Conservation (phyloP, 1,139 yeast species). For the Kluyveromyces marxianus region DNA sequence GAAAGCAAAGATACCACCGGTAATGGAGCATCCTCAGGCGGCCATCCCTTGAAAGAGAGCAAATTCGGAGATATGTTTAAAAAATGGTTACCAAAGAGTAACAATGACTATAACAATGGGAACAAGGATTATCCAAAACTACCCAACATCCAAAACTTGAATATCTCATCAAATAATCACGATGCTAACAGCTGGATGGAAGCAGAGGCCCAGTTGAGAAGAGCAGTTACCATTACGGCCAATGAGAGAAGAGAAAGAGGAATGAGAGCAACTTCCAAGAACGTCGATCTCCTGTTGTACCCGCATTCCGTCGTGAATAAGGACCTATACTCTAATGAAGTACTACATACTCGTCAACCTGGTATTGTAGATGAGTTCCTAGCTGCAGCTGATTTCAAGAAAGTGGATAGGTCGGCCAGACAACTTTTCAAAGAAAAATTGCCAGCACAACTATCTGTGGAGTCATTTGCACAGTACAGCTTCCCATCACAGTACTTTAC, state of each 20-base stretch:
- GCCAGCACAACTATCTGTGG: constrained; percentile 32
- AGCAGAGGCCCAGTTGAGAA: constrained; percentile 52
- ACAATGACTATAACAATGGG: constrained; percentile 9
- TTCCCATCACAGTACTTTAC: constrained; percentile 36
- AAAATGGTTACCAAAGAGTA: constrained; percentile 10
- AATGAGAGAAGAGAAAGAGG: constrained; percentile 66
- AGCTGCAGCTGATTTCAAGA: constrained; percentile 29
- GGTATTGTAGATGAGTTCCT: constrained; percentile 30
- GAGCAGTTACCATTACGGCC: constrained; percentile 67
- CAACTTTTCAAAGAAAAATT: constrained; percentile 25
- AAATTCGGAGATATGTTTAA: constrained; percentile 24
- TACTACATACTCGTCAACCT: constrained; percentile 24
- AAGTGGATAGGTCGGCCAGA: constrained; percentile 26
- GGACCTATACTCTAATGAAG: constrained; percentile 42
- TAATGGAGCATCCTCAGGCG: no score
- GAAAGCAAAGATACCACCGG: constrained; percentile 5
- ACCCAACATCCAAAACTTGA: constrained; percentile 24
- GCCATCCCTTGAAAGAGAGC: constrained; percentile 2
- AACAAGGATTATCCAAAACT: constrained; percentile 20
- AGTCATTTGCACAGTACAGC: constrained; percentile 32
- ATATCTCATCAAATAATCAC: constrained; percentile 15
- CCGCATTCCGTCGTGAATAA: constrained; percentile 60
- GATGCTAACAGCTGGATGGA: constrained; percentile 41
- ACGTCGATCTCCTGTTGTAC: constrained; percentile 55
- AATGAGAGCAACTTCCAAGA: constrained; percentile 58